A percentile compares a stretch with the other conserved stretches of the same genome.
These are phyloP conservation scores for Botrytis fragariae DNA, from an alignment of 2,329 filamentous ascomycete genomes.

Conservation along the genomic window DNA sequence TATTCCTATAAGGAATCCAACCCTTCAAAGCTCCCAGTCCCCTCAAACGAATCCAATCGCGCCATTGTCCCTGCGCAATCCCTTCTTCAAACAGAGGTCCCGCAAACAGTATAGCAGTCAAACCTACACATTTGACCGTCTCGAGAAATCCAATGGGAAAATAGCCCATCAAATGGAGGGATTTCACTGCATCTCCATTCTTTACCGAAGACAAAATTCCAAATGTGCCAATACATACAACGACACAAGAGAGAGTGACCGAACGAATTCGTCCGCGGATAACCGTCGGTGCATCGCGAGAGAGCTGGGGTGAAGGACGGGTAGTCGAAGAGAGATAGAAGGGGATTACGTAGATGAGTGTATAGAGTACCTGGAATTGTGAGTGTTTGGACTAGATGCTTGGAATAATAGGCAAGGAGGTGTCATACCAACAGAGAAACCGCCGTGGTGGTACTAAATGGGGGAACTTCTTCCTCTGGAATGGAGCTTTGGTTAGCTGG, in stretches of 20 bases:
- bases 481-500: slow-evolving; percentile 3
- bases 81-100: slow-evolving; percentile 81
- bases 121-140: slow-evolving; percentile 58
- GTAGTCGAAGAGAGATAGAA: slow-evolving; percentile 83
- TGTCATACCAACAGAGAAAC: slow-evolving; percentile 32
- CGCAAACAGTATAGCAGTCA: slow-evolving; percentile 77
- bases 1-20: slow-evolving; percentile 84
- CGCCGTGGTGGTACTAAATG: slow-evolving; percentile 31
- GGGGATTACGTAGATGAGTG: slow-evolving; percentile 83
- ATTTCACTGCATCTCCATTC: slow-evolving; percentile 49
- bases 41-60: slow-evolving; percentile 56
- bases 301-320: slow-evolving; percentile 73
- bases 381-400: slow-evolving; percentile 7
- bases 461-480: slow-evolving; percentile 33
- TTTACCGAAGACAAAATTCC: slow-evolving; percentile 59
- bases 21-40: slow-evolving; percentile 62
- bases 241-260: slow-evolving; percentile 71
- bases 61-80: slow-evolving; percentile 69
- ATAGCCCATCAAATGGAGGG: slow-evolving; percentile 71
- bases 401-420: not conserved
- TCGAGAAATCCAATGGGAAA: slow-evolving; percentile 73
- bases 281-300: slow-evolving; percentile 83
- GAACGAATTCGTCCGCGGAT: slow-evolving; percentile 83
- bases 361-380: slow-evolving; percentile 65
- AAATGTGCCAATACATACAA: slow-evolving; percentile 66